Percentiles rank a stretch among this genome's conserved stretches.
These are phyloP conservation scores for Fraxinus xanthoxyloides DNA, from an alignment of 305 asterid genomes.

Conservation along the genomic window DNA sequence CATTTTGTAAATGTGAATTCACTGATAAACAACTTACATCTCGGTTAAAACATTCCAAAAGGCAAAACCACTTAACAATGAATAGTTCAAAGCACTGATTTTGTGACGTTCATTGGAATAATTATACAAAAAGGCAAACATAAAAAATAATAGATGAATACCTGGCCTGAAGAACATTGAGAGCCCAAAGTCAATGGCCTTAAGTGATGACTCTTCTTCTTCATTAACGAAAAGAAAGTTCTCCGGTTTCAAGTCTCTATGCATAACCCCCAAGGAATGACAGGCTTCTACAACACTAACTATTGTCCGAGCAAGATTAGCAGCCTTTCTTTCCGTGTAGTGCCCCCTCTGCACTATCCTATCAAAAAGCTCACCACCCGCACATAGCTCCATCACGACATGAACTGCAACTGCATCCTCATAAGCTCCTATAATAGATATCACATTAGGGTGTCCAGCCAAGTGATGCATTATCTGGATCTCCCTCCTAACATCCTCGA, in stretches of 20 bases:
- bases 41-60: neutral
- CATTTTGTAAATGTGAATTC: too few species aligned
- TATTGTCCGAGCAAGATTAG: constrained; percentile 75
- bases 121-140: neutral
- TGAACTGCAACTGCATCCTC: constrained; percentile 78
- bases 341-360: constrained; percentile 85
- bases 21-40: neutral
- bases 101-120: neutral
- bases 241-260: constrained; percentile 87
- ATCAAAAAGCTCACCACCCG: constrained; percentile 89
- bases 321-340: constrained; percentile 80
- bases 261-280: constrained; percentile 83
- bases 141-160: constrained; percentile 11
- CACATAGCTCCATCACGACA: constrained; percentile 81
- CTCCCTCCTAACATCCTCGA: constrained; percentile 81
- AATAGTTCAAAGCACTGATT: neutral
- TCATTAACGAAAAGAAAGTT: constrained; percentile 77
- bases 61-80: neutral
- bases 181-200: constrained; percentile 86
- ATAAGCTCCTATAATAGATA: constrained; percentile 67
- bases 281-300: constrained; percentile 79
- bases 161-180: constrained; percentile 89
- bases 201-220: constrained; percentile 73
- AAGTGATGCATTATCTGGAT: constrained; percentile 82
- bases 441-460: constrained; percentile 64